Conservation (phyloP, 495 filamentous ascomycete genomes). For the Choiromyces venosus region DNA sequence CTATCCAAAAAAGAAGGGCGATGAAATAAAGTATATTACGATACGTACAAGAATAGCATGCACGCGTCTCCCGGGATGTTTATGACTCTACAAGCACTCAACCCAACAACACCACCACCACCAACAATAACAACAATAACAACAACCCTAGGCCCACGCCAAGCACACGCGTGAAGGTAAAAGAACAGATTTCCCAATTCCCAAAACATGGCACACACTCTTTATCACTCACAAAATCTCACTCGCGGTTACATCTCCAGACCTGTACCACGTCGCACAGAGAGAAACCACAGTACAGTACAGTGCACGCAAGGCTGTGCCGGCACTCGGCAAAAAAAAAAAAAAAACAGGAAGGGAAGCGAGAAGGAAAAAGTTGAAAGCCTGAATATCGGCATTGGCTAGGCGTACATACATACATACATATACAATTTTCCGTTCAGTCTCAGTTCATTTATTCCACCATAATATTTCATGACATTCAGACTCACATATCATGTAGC, state of each 20-base stretch:
- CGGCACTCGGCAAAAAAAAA: background rate
- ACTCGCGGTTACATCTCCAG: background rate
- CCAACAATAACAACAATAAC: background rate
- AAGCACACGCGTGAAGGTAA: background rate
- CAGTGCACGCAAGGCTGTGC: background rate
- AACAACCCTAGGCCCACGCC: background rate
- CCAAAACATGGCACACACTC: background rate
- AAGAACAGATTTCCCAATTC: background rate
- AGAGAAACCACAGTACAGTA: background rate
- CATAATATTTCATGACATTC: too few relatives aligned
- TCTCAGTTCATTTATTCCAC: too few relatives aligned
- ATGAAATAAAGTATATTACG: background rate
- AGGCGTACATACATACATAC: too few relatives aligned
- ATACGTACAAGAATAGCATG: background rate
- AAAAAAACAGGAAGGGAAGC: too few relatives aligned
- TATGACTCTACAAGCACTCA: background rate
- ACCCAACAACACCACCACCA: background rate
- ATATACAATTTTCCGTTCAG: too few relatives aligned
- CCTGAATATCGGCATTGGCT: too few relatives aligned
- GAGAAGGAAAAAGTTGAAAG: background rate
- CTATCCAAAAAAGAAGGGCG: background rate
- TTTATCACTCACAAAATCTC: background rate
- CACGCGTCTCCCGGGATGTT: background rate
- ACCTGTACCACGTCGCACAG: background rate
- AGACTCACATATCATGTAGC: too few relatives aligned